Evolutionary conservation across 2,329 filamentous ascomycete species (phyloP).

Genomic region (Magnaporthiopsis poae): DNA sequence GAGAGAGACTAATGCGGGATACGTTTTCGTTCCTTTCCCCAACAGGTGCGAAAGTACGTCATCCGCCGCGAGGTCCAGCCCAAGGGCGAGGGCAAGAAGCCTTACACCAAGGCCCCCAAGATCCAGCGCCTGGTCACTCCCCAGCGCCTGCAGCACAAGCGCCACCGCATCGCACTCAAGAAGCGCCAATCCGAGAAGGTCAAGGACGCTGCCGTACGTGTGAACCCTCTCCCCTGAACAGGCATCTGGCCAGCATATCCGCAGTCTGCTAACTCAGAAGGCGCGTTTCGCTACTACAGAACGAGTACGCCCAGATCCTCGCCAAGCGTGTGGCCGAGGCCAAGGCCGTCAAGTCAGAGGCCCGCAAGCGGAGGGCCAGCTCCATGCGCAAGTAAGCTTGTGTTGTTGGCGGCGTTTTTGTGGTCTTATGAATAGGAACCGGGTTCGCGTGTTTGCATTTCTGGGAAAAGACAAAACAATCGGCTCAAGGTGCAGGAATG

Average conservation of each 20-base stretch:
- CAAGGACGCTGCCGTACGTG: slow-evolving; percentile 96
- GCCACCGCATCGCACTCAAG: slow-evolving; percentile 95
- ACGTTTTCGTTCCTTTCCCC: slow-evolving; percentile 29
- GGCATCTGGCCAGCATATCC: neutral
- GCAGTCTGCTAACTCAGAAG: neutral
- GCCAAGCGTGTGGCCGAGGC: slow-evolving; percentile 95
- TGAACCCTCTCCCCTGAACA: neutral
- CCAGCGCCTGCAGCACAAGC: slow-evolving; percentile 99
- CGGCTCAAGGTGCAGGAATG: slow-evolving; percentile 17
- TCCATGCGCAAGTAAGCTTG: slow-evolving; percentile 77
- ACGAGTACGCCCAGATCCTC: slow-evolving; percentile 91
- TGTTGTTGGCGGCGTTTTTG: slow-evolving; percentile 18
- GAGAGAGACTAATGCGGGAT: slow-evolving; percentile 24
- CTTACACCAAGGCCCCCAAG: slow-evolving; percentile 99
- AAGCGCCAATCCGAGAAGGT: slow-evolving; percentile 90
- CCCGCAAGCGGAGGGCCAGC: slow-evolving; percentile 92
- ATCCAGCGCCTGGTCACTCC: slow-evolving; percentile 99
- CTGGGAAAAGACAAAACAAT: slow-evolving; percentile 16
- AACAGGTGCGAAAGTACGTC: slow-evolving; percentile 96
- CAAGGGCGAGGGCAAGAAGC: slow-evolving; percentile 93
- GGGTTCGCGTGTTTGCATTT: slow-evolving; percentile 18
- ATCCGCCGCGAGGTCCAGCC: slow-evolving; percentile 96
- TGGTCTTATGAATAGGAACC: slow-evolving; percentile 14
- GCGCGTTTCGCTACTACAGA: slow-evolving; percentile 42
- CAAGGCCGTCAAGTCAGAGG: slow-evolving; percentile 86